phyloP scores from a whole-genome alignment of 768 basidiomycete species.

The Dictyophora rubrovolvata region DNA sequence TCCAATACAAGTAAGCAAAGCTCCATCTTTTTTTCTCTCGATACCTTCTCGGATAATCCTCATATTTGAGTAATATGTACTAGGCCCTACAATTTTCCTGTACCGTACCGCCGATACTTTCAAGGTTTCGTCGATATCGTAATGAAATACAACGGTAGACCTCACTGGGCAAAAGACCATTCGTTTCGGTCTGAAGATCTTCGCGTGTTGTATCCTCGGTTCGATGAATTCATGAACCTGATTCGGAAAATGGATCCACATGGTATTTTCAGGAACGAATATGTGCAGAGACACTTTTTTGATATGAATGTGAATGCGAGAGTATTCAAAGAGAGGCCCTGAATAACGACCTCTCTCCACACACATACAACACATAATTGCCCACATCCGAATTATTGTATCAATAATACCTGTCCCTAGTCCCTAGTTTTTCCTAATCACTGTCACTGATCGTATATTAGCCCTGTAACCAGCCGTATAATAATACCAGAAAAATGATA shows the following conservation, averaged over 20 bases:
- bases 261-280: slow-evolving; percentile 80
- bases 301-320: slow-evolving; percentile 40
- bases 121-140: slow-evolving; percentile 65
- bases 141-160: slow-evolving; percentile 60
- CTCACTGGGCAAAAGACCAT: slow-evolving; percentile 98
- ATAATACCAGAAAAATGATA: too few species aligned
- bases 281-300: slow-evolving; percentile 79
- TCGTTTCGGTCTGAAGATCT: slow-evolving; percentile 53
- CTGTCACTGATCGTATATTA: too few species aligned
- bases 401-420: too few species aligned
- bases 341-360: background rate
- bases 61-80: too few species aligned
- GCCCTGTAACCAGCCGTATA: too few species aligned
- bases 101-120: slow-evolving; percentile 76
- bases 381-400: background rate
- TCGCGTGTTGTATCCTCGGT: slow-evolving; percentile 65
- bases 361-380: background rate
- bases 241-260: slow-evolving; percentile 60
- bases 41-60: background rate
- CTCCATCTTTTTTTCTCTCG: background rate
- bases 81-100: slow-evolving; percentile 78
- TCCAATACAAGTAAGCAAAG: slow-evolving; percentile 79
- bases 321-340: slow-evolving; percentile 35
- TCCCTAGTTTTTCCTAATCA: too few species aligned
- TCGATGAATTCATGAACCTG: slow-evolving; percentile 65